Base-by-base conservation (phyloP, 2,329 filamentous ascomycete genomes). In the Samsoniella hepiali region DNA sequence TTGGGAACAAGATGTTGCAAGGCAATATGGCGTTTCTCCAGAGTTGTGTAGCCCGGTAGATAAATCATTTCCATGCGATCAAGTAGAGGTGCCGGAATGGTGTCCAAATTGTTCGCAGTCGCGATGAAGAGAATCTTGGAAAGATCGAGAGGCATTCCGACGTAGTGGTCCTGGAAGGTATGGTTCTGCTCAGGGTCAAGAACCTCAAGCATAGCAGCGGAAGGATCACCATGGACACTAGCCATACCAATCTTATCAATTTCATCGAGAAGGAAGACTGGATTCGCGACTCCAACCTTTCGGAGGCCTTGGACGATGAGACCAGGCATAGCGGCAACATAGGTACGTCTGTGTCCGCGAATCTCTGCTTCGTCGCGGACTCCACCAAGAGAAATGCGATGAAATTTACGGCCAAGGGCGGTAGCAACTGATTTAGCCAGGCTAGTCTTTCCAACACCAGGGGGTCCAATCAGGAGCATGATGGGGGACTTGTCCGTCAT, bases 251-350 rank as follows among this genome's bases (percentile, higher is more conserved):
- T 85, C 82, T 99, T 99, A 81, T 99, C 95, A 69, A 99, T 97
- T 79, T 99, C 95, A 72, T 99, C 95, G 13, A 99, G 87, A 53
- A 99, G 79, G 78, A 99, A 91, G 63, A 99, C 94, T 0, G 95
- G 95, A 72, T 99, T 99, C 3, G 92, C 87, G 27, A 98, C 94
- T 54, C 93, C 94, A 38, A 96, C 94, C 79, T 98, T 99, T 78
- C 95, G 93, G 62, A 99, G 75, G 0, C 94, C 95, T 73, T 93
- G 93, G 36, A 98, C 93, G 64, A 99, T 90, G 62, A 98, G 82
- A 61, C 95, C 95, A 10, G 95, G 95, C 94, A 99, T 97, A n/a
- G 95, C 95, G 29, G 95, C 95, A 64, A 99, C 95, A 72, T 99
- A 99, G 0, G 95, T 99, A 69, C 95, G 85, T 63, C 95, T 86